A percentile compares a stretch with the other conserved stretches of the same genome.
Evolutionary conservation across 2,329 filamentous ascomycete species (phyloP).

Genomic region (Bipolaris gigantea): DNA sequence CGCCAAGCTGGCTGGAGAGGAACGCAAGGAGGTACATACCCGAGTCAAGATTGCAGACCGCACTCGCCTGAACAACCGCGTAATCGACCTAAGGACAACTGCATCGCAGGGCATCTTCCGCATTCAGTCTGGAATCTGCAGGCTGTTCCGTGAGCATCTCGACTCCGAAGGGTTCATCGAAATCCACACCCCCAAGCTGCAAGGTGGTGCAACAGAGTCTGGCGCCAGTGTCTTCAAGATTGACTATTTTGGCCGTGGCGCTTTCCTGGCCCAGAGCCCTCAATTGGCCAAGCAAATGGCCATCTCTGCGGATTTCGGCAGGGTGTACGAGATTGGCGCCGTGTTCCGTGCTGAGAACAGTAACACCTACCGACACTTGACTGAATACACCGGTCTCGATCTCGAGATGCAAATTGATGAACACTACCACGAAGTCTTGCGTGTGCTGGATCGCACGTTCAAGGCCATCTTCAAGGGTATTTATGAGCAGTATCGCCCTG

Average conservation of each 20-base stretch:
- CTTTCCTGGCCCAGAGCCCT: conserved; percentile 88
- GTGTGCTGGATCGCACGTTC: conserved; percentile 75
- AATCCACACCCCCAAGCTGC: conserved; percentile 90
- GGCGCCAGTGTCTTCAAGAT: conserved; percentile 89
- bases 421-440: conserved; percentile 85
- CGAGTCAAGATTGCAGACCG: conserved; percentile 69
- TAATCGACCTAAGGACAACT: conserved; percentile 83
- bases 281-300: conserved; percentile 93
- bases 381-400: conserved; percentile 91
- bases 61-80: conserved; percentile 74
- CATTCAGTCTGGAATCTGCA: conserved; percentile 77
- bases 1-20: conserved; percentile 50
- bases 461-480: conserved; percentile 76
- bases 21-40: conserved; percentile 58
- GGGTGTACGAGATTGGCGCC: conserved; percentile 85
- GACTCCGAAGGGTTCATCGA: conserved; percentile 81
- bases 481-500: conserved; percentile 68
- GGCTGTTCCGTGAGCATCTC: conserved; percentile 75
- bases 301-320: conserved; percentile 84
- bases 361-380: conserved; percentile 92
- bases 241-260: conserved; percentile 84
- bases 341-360: conserved; percentile 95
- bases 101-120: conserved; percentile 86
- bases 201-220: conserved; percentile 87
- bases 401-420: conserved; percentile 89